Percentiles rank a stretch among this genome's conserved stretches.
Conservation (phyloP, 345 rosid species). For the Salix arbutifolia region DNA sequence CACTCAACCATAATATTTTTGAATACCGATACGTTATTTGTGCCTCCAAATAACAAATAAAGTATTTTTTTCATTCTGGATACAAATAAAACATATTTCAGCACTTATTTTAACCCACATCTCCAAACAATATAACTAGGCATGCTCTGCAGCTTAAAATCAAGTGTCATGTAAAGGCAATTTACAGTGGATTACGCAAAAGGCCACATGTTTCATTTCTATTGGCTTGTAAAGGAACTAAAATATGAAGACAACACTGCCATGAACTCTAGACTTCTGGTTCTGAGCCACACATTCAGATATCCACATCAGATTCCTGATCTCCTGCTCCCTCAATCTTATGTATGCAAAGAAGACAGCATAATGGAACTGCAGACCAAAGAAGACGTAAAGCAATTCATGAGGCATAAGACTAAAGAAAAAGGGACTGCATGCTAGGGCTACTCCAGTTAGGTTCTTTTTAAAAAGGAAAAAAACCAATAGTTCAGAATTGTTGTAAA, state of each 20-base stretch:
- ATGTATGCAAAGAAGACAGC: constrained; percentile 91
- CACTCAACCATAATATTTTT: too few species aligned
- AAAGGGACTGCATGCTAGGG: too few species aligned
- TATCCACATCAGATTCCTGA: constrained; percentile 97
- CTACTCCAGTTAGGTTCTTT: too few species aligned
- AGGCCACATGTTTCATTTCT: background rate
- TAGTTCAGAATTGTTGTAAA: too few species aligned
- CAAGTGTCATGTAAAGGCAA: background rate
- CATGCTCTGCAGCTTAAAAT: constrained; percentile 11
- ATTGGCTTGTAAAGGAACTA: constrained; percentile 21
- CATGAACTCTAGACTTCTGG: constrained; percentile 97
- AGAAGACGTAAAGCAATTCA: background rate
- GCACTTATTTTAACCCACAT: constrained; percentile 14
- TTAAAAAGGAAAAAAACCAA: too few species aligned
- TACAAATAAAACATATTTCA: background rate
- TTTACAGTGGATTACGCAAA: background rate
- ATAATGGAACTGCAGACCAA: constrained; percentile 73
- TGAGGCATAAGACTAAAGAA: background rate
- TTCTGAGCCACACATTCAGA: constrained; percentile 98
- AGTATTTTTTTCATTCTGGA: background rate
- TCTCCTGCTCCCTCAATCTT: constrained; percentile 98
- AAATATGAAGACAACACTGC: constrained; percentile 93
- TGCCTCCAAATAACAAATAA: background rate
- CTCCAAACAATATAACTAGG: constrained; percentile 6
- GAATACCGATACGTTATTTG: too few species aligned